A percentile compares a stretch with the other conserved stretches of the same genome.
phyloP scores from a whole-genome alignment of 2,329 filamentous ascomycete species.

The Aspergillus ochraceoroseus region DNA sequence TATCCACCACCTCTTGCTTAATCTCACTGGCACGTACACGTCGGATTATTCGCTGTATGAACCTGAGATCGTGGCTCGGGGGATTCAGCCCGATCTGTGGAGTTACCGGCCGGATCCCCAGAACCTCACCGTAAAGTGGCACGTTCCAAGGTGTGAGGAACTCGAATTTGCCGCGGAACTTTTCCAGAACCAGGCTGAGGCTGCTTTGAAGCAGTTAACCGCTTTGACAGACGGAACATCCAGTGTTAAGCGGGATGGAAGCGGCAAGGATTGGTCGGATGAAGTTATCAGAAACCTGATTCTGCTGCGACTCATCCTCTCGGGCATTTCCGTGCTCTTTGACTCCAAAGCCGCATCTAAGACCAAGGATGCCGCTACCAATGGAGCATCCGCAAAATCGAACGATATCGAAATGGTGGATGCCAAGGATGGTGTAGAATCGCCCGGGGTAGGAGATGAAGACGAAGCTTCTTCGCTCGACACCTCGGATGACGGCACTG shows the following conservation, averaged over 20 bases:
- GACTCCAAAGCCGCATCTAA: conserved; percentile 68
- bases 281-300: conserved; percentile 88
- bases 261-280: conserved; percentile 98
- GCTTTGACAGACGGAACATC: conserved; percentile 76
- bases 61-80: conserved; percentile 63
- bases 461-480: conserved; percentile 52
- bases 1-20: conserved; percentile 91
- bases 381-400: conserved; percentile 37
- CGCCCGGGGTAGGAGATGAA: conserved; percentile 25
- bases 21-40: conserved; percentile 89
- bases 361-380: conserved; percentile 36
- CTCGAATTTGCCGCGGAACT: conserved; percentile 83
- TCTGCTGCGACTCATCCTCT: conserved; percentile 80
- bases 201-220: conserved; percentile 68
- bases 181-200: conserved; percentile 76
- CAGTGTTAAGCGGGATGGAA: conserved; percentile 82
- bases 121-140: conserved; percentile 83
- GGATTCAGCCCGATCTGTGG: conserved; percentile 76
- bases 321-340: conserved; percentile 84
- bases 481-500: conserved; percentile 54
- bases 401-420: conserved; percentile 47
- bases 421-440: conserved; percentile 42
- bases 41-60: conserved; percentile 86
- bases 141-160: conserved; percentile 73
- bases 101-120: conserved; percentile 68